A percentile compares a stretch with the other conserved stretches of the same genome.
phyloP scores from a whole-genome alignment of 2,329 filamentous ascomycete species.

The Monilinia fructicola region DNA sequence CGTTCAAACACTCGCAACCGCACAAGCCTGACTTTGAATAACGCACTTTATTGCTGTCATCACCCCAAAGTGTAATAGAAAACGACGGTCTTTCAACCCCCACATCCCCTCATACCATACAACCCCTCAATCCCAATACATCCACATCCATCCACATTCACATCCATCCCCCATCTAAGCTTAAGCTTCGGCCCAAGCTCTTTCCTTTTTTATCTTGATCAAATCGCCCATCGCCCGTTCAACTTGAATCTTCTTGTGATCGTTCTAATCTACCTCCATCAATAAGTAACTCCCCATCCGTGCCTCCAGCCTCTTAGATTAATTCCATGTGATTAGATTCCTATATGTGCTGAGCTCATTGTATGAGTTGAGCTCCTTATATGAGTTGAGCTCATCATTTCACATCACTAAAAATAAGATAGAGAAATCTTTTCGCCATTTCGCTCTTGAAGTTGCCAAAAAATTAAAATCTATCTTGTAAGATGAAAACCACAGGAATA shows the following conservation, averaged over 20 bases:
- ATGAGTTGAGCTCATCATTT: slow-evolving; percentile 17
- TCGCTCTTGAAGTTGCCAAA: slow-evolving; percentile 15
- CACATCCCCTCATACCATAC: background rate
- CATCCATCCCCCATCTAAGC: slow-evolving; percentile 30
- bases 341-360: slow-evolving; percentile 18
- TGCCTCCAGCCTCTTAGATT: slow-evolving; percentile 17
- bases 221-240: slow-evolving; percentile 9
- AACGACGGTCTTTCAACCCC: background rate
- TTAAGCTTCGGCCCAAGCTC: background rate
- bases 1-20: too few species aligned
- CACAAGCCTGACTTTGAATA: too few species aligned
- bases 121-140: slow-evolving; percentile 27
- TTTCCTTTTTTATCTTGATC: slow-evolving; percentile 3
- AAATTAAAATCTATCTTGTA: slow-evolving; percentile 20
- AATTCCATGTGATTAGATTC: slow-evolving; percentile 33
- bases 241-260: slow-evolving; percentile 7
- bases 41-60: background rate
- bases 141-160: slow-evolving; percentile 31
- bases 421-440: slow-evolving; percentile 17
- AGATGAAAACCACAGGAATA: slow-evolving; percentile 23
- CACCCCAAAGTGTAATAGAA: background rate
- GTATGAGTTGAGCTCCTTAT: background rate
- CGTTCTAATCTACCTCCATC: slow-evolving; percentile 36
- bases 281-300: slow-evolving; percentile 34
- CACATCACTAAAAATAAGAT: slow-evolving; percentile 23